Evolutionary conservation across 192 early-diverging fungal genomes (phyloP).

Genomic region (Rhizophagus clarus): DNA sequence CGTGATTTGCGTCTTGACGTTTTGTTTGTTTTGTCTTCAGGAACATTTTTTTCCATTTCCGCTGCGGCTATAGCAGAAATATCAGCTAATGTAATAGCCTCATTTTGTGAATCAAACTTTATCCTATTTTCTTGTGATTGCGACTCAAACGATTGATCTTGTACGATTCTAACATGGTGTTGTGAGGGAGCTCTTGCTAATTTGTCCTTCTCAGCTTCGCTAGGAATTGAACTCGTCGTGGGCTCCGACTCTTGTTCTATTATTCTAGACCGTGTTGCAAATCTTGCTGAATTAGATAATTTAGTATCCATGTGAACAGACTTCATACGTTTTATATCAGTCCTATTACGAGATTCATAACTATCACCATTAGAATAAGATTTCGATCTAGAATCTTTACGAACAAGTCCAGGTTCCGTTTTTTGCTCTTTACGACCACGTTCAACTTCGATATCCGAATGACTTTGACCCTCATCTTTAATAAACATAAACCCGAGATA

Average conservation of each 20-base stretch:
- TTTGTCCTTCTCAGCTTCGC: conserved; percentile 1
- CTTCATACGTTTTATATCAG: conserved; percentile 61
- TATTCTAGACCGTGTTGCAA: conserved; percentile 54
- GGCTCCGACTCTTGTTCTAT: conserved; percentile 49
- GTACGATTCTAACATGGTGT: conserved; percentile 16
- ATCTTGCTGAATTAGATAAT: conserved; percentile 49
- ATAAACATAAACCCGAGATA: background rate
- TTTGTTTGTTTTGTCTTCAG: conserved; percentile 10
- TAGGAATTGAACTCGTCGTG: background rate
- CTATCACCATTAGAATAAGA: conserved; percentile 51
- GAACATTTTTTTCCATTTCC: background rate
- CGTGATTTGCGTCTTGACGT: conserved; percentile 32
- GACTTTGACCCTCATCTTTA: background rate
- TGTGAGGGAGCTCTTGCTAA: conserved; percentile 30
- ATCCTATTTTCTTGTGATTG: background rate
- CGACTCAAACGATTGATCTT: conserved; percentile 11
- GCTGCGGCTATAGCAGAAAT: conserved; percentile 23
- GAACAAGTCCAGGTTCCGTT: conserved; percentile 33
- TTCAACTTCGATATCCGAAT: conserved; percentile 13
- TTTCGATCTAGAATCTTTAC: conserved; percentile 49
- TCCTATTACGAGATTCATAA: conserved; percentile 49
- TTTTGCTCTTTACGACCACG: conserved; percentile 11
- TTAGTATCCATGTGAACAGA: conserved; percentile 57
- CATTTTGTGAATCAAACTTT: conserved; percentile 22
- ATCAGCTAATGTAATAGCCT: conserved; percentile 30